These are phyloP conservation scores for Pseudognaphalium luteoalbum DNA, from an alignment of 129 eudicot species.

Conservation along the genomic window DNA sequence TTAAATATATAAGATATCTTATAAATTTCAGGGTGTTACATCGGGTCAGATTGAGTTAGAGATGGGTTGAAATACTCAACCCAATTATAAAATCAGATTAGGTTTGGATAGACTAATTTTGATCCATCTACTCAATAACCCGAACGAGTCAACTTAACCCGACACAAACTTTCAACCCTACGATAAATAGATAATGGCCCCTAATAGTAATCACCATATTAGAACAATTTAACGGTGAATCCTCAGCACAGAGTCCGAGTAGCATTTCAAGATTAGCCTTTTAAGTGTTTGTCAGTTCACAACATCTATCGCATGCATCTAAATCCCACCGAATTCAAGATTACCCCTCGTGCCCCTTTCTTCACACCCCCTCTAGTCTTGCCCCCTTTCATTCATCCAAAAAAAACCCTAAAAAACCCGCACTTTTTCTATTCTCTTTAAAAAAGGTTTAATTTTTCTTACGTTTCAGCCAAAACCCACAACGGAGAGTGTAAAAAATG, in stretches of 20 bases:
- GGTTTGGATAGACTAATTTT: too few species aligned
- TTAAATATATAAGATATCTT: too few species aligned
- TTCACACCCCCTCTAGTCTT: neutral
- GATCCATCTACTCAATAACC: too few species aligned
- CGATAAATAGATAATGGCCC: too few species aligned
- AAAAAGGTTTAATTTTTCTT: neutral
- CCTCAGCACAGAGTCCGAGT: neutral
- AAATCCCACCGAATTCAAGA: neutral
- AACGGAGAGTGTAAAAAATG: conserved; percentile 33
- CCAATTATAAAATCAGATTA: too few species aligned
- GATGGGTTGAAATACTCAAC: too few species aligned
- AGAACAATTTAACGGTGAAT: too few species aligned
- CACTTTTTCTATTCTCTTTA: conserved; percentile 10
- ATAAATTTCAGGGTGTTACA: too few species aligned
- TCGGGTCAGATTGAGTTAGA: too few species aligned
- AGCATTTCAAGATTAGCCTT: neutral
- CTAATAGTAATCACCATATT: too few species aligned
- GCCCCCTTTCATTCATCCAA: conserved; percentile 20
- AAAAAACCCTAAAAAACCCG: conserved; percentile 34
- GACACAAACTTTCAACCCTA: too few species aligned
- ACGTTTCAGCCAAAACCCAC: conserved; percentile 9
- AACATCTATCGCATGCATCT: neutral
- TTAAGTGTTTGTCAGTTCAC: neutral
- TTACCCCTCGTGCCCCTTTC: neutral
- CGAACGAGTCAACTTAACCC: too few species aligned